Base-by-base conservation (phyloP, 2,329 filamentous ascomycete genomes). In the Hymenoscyphus linearis region DNA sequence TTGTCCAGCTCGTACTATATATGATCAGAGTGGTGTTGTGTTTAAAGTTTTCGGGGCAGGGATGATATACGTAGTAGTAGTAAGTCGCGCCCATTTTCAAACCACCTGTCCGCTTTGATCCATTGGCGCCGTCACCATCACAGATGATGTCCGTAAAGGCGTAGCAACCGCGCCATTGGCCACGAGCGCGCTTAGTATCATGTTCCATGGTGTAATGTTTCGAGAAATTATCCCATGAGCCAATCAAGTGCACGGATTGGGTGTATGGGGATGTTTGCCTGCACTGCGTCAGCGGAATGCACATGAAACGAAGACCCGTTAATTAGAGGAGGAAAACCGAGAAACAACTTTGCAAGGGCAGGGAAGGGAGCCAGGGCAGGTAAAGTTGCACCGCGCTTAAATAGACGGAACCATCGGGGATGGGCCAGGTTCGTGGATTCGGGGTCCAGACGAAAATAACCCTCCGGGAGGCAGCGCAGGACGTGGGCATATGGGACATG, bases 171-270 rank as follows among this genome's bases (percentile, higher is more conserved):
- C 87, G 86, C 92, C 92, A 97, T 74, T 91, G 85, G 65, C 86
- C 85, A 61, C 80, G 81, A 67, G 90, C 89, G 68, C 89, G 85
- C 72, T 89, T 85, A 65, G 77, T 78, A 76, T 98, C 93, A 69
- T 86, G 85, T 73, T 93, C 85, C 86, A 98, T 92, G 53, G 79
- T 79, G 79, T 96, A 93, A 56, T 85, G 79, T 71, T 83, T 85
- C 63, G 82, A 80, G 76, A 97, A 97, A 78, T 96, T 96, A 78
- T 97, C 93, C 93, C 93, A 98, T 65, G 92, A 96, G 65, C 93
- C 93, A 69, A 95, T 81, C 53, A 97, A 82, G 71, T 90, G 86
- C 67, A 97, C 90, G 52, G 87, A 88, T 65, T 82, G 80, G 65
- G 86, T 81, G 57, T 83, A 80, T 65, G 82, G 80, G 67, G 82